These are phyloP conservation scores for Tripterygium wilfordii DNA, from an alignment of 177 flowering plant genomes.

Conservation along the genomic window DNA sequence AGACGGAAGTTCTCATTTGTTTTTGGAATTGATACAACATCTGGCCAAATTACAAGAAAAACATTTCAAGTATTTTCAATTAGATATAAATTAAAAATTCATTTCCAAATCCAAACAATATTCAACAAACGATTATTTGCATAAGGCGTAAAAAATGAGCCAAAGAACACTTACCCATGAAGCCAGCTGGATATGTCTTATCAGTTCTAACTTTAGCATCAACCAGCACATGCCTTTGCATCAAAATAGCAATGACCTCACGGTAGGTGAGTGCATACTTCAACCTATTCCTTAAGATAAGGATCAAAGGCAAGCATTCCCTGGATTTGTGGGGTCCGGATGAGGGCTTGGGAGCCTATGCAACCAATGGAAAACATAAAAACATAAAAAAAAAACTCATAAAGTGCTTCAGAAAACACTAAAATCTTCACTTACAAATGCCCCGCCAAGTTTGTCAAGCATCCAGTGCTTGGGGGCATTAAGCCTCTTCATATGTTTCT, in stretches of 20 bases:
- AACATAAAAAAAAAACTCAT: too few species aligned
- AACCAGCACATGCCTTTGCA: conserved; percentile 52
- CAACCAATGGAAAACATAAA: too few species aligned
- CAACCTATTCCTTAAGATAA: conserved; percentile 47
- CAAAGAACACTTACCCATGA: conserved; percentile 41
- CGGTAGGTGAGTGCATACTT: conserved; percentile 58
- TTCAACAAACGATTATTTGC: too few species aligned
- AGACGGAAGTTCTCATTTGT: conserved; percentile 51
- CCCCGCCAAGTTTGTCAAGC: conserved; percentile 80
- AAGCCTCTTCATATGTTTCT: conserved; percentile 87
- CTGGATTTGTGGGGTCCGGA: conserved; percentile 59
- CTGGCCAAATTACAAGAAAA: conserved; percentile 12
- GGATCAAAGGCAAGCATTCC: conserved; percentile 51
- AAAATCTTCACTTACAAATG: conserved; percentile 46
- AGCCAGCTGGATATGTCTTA: conserved; percentile 56
- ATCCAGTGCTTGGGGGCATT: conserved; percentile 86
- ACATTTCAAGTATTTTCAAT: neutral
- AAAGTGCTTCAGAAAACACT: neutral
- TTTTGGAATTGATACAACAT: conserved; percentile 45
- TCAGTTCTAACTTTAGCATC: conserved; percentile 60
- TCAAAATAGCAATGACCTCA: conserved; percentile 46
- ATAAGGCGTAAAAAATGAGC: too few species aligned
- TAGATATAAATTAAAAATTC: neutral
- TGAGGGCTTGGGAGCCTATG: conserved; percentile 54
- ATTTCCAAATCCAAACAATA: too few species aligned